Conservation (phyloP, 2,329 filamentous ascomycete genomes). For the Aureobasidium sp. region DNA sequence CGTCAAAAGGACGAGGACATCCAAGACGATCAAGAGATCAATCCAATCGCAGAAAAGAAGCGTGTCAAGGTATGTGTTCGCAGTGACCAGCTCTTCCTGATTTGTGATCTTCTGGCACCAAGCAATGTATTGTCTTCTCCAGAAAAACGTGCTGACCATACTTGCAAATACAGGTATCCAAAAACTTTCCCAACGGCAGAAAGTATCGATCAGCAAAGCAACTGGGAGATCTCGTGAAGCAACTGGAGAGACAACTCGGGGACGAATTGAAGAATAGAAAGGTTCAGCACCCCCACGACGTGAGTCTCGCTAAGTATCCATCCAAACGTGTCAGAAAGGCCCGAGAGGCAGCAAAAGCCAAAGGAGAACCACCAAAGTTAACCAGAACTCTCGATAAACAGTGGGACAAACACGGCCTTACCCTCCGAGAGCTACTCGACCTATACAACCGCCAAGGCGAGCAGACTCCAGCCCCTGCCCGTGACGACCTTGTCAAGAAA, state of each 20-base stretch:
- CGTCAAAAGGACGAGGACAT: neutral
- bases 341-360: neutral
- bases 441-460: neutral
- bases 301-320: neutral
- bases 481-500: neutral
- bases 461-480: neutral
- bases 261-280: neutral
- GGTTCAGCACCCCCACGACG: neutral
- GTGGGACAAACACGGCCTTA: neutral
- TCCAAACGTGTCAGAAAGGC: neutral
- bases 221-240: neutral
- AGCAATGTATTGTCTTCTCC: neutral
- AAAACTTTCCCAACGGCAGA: neutral
- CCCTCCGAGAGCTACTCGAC: neutral
- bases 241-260: neutral
- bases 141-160: neutral
- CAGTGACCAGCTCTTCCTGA: neutral
- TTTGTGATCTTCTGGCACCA: neutral
- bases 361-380: neutral
- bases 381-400: neutral
- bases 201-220: neutral
- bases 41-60: neutral
- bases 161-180: neutral
- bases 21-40: neutral
- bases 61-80: neutral